phyloP scores from a whole-genome alignment of 208 protist species.

The Trypanosoma boissoni region DNA sequence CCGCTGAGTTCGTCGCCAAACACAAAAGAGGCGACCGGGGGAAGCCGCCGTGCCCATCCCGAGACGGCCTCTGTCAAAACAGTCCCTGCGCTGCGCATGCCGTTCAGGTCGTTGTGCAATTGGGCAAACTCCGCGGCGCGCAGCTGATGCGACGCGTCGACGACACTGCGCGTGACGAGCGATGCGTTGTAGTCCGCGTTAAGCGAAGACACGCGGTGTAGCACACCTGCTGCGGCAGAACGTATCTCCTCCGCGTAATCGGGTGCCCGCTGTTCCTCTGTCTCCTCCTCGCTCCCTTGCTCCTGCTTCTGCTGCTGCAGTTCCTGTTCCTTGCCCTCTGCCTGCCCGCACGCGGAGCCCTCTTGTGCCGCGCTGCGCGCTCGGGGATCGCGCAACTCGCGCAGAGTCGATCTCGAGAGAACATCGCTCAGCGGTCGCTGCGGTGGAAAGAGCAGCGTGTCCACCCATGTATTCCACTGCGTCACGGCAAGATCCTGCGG shows the following conservation, averaged over 20 bases:
- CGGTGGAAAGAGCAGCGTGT: constrained; percentile 41
- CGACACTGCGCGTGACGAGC: constrained; percentile 13
- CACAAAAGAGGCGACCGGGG: constrained; percentile 69
- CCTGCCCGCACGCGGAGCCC: too few species aligned
- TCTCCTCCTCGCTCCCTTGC: too few species aligned
- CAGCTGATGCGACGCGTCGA: constrained; percentile 12
- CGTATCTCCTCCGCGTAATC: too few species aligned
- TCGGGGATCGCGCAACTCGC: constrained; percentile 18
- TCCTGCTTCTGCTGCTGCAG: too few species aligned
- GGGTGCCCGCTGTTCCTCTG: too few species aligned
- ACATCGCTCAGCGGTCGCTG: constrained; percentile 20
- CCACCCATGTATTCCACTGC: constrained; percentile 63
- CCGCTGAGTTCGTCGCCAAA: constrained; percentile 82
- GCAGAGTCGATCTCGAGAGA: constrained; percentile 15
- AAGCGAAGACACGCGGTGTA: constrained; percentile 10
- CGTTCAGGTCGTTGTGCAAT: constrained; percentile 8
- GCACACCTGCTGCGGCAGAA: constrained; percentile 1
- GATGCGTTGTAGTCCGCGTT: constrained; percentile 3
- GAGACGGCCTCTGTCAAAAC: constrained; percentile 40
- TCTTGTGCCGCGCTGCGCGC: too few species aligned
- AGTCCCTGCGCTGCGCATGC: constrained; percentile 15
- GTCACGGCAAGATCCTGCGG: constrained; percentile 64
- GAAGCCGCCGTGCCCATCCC: constrained; percentile 68
- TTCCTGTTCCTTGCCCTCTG: too few species aligned
- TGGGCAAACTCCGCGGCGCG: constrained; percentile 13